Conservation (phyloP, 2,329 filamentous ascomycete species). For the Sclerotinia nivalis region DNA sequence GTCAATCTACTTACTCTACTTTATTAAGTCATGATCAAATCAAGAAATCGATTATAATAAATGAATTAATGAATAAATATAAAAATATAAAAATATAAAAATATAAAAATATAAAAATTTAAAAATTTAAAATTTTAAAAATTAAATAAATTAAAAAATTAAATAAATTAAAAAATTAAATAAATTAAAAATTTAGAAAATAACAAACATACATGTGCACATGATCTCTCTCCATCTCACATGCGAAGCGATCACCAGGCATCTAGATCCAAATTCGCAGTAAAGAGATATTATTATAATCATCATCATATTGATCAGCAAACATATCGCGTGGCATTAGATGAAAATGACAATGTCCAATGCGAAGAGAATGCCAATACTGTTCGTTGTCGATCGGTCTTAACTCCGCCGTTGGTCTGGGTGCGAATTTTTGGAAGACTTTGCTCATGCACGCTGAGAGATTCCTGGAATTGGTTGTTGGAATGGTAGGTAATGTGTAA, state of each 20-base stretch:
- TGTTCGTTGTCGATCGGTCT: neutral
- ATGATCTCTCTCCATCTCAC: neutral
- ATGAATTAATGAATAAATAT: no score
- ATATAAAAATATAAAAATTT: no score
- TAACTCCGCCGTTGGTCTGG: neutral
- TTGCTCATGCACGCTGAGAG: no score
- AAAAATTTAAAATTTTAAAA: no score
- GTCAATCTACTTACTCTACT: no score
- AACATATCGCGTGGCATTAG: neutral
- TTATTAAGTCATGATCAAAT: neutral
- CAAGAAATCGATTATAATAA: neutral
- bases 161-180: neutral
- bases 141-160: neutral
- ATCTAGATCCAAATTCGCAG: neutral
- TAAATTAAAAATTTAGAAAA: neutral
- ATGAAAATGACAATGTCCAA: neutral
- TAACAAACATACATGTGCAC: neutral
- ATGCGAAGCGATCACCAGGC: neutral
- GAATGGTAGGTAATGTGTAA: neutral
- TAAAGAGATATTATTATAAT: slow-evolving; percentile 1
- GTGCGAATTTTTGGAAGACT: neutral
- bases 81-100: no score
- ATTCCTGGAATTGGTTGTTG: no score
- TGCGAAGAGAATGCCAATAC: neutral
- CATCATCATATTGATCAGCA: slow-evolving; percentile 6